phyloP scores from a whole-genome alignment of 1,284 basidiomycete species.

The Xerocomus amazonicus region DNA sequence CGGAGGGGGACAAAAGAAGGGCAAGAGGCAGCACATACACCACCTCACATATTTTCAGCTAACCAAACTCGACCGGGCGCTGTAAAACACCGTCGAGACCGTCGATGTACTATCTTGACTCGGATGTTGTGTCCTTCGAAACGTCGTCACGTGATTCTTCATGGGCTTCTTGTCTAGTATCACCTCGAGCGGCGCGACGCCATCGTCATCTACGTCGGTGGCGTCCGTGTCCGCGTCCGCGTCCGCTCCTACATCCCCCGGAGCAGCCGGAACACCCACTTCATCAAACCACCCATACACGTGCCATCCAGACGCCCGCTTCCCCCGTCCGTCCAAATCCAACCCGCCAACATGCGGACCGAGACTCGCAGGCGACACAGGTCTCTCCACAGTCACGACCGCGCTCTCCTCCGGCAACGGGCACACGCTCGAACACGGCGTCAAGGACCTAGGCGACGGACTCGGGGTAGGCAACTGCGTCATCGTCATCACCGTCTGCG shows the following conservation, averaged over 20 bases:
- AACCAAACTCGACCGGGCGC: slow-evolving; percentile 30
- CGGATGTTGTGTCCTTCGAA: slow-evolving; percentile 16
- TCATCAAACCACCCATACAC: slow-evolving; percentile 33
- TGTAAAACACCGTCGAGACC: slow-evolving; percentile 28
- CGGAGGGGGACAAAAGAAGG: not conserved
- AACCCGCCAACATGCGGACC: slow-evolving; percentile 30
- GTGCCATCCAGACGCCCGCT: slow-evolving; percentile 34
- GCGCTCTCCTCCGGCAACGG: slow-evolving; percentile 6
- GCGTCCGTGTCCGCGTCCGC: not conserved
- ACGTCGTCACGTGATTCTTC: slow-evolving; percentile 16
- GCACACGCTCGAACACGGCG: slow-evolving; percentile 1
- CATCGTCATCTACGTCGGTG: too few relatives aligned
- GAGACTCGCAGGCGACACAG: slow-evolving; percentile 21
- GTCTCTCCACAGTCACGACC: slow-evolving; percentile 5
- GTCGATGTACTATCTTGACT: slow-evolving; percentile 29
- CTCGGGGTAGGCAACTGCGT: slow-evolving; percentile 28
- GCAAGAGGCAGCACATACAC: too few relatives aligned
- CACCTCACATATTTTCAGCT: slow-evolving; percentile 2
- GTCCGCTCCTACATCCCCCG: not conserved
- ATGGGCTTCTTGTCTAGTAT: not conserved
- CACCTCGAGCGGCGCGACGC: too few relatives aligned
- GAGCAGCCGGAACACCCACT: slow-evolving; percentile 3
- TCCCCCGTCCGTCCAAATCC: slow-evolving; percentile 30
- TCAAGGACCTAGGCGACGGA: slow-evolving; percentile 24
- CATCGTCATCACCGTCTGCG: not conserved